These are phyloP conservation scores for Monosporozyma yasuniensis DNA, from an alignment of 805 yeast genomes.

Conservation along the genomic window DNA sequence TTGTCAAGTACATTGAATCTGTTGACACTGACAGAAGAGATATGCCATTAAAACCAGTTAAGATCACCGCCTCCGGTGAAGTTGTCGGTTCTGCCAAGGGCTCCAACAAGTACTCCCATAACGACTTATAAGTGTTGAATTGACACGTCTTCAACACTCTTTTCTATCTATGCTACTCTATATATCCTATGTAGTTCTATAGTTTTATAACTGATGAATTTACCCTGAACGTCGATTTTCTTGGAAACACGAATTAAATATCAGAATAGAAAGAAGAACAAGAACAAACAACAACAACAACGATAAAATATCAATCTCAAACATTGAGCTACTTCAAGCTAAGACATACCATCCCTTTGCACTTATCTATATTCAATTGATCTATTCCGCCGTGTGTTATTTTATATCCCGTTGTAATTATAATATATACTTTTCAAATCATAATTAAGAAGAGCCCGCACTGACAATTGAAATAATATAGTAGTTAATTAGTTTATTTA, in stretches of 20 bases:
- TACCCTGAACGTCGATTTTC: constrained; percentile 2
- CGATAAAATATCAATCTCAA: neutral
- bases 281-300: neutral
- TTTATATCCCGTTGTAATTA: neutral
- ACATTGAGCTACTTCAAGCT: neutral
- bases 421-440: neutral
- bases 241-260: neutral
- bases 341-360: neutral
- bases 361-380: neutral
- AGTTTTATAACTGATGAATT: neutral
- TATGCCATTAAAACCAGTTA: constrained; percentile 58
- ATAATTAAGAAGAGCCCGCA: neutral
- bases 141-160: neutral
- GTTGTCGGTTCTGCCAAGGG: neutral
- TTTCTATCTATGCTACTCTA: neutral
- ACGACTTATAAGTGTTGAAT: neutral
- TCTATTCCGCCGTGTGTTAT: neutral
- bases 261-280: neutral
- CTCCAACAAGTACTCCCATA: neutral
- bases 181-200: neutral
- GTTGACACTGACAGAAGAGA: constrained; percentile 65
- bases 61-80: constrained; percentile 59
- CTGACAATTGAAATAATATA: neutral
- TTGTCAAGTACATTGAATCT: constrained; percentile 64
- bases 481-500: neutral